phyloP scores from a whole-genome alignment of 331 rosid genomes.

The Prunus yedoensis region DNA sequence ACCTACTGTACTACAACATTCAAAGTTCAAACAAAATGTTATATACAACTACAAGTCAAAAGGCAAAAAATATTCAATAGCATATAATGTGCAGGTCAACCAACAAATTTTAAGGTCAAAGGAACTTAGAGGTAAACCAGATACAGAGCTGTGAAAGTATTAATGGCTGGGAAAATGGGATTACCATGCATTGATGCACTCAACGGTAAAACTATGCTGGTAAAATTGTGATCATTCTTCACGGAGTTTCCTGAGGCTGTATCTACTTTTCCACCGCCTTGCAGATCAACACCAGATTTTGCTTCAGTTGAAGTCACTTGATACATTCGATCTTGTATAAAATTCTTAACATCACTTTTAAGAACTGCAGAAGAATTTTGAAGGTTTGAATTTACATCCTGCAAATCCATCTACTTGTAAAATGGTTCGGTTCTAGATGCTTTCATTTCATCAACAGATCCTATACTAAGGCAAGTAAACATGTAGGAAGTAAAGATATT shows the following conservation, averaged over 20 bases:
- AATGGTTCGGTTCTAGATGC: conserved; percentile 12
- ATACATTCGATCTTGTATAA: conserved; percentile 36
- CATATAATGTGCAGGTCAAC: background rate
- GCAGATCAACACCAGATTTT: conserved; percentile 30
- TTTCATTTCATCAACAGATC: background rate
- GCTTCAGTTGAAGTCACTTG: conserved; percentile 38
- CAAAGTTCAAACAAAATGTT: too few relatives aligned
- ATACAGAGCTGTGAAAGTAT: background rate
- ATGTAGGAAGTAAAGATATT: background rate
- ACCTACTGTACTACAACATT: too few relatives aligned
- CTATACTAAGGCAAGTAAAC: background rate
- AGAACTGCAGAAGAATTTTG: conserved; percentile 36
- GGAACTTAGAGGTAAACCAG: background rate
- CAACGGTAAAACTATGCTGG: conserved; percentile 36
- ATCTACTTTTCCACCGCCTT: conserved; percentile 31
- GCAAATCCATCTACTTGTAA: conserved; percentile 32
- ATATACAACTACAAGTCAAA: background rate
- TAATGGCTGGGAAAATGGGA: conserved; percentile 17
- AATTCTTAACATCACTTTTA: conserved; percentile 34
- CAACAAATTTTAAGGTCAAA: background rate
- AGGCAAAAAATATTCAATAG: background rate
- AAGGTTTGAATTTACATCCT: conserved; percentile 43
- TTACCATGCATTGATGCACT: conserved; percentile 44
- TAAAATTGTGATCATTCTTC: too few relatives aligned
- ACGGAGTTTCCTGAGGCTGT: too few relatives aligned